phyloP scores from a whole-genome alignment of 108 stramenopile genomes.

The Cyclotella cryptica region DNA sequence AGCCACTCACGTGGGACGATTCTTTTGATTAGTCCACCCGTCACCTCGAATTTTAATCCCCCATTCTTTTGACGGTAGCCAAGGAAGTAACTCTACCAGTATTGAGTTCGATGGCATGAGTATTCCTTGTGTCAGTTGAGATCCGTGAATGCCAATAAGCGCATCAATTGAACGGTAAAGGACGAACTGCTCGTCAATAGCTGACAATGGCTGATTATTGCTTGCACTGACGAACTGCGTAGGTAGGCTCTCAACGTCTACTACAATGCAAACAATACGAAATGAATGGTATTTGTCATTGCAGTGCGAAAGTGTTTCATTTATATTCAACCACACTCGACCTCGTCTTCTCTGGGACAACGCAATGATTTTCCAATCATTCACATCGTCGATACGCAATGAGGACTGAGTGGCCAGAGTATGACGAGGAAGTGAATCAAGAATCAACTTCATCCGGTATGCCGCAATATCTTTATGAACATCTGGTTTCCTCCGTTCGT shows the following conservation, averaged over 20 bases:
- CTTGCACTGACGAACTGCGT: slow-evolving; percentile 5
- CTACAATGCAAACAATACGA: slow-evolving; percentile 38
- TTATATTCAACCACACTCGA: slow-evolving; percentile 29
- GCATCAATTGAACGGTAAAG: slow-evolving; percentile 44
- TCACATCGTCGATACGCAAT: neutral
- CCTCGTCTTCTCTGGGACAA: slow-evolving; percentile 19
- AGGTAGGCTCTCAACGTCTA: slow-evolving; percentile 36
- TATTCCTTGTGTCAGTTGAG: slow-evolving; percentile 46
- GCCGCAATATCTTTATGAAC: neutral
- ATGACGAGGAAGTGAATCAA: neutral
- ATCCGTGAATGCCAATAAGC: slow-evolving; percentile 49
- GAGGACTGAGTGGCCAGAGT: neutral
- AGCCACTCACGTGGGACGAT: slow-evolving; percentile 18
- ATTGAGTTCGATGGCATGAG: slow-evolving; percentile 37
- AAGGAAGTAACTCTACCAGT: slow-evolving; percentile 48
- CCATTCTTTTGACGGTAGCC: slow-evolving; percentile 2
- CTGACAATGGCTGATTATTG: slow-evolving; percentile 14
- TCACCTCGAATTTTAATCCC: neutral
- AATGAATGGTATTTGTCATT: slow-evolving; percentile 1
- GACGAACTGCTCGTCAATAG: slow-evolving; percentile 33
- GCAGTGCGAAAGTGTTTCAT: slow-evolving; percentile 14
- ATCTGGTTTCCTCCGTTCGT: slow-evolving; percentile 10
- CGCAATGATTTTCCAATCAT: slow-evolving; percentile 30
- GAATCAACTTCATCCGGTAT: slow-evolving; percentile 10
- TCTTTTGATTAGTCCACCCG: slow-evolving; percentile 10